A percentile compares a stretch with the other conserved stretches of the same genome.
Conservation (phyloP, 1,284 basidiomycete genomes). For the Ganoderma leucocontextum region DNA sequence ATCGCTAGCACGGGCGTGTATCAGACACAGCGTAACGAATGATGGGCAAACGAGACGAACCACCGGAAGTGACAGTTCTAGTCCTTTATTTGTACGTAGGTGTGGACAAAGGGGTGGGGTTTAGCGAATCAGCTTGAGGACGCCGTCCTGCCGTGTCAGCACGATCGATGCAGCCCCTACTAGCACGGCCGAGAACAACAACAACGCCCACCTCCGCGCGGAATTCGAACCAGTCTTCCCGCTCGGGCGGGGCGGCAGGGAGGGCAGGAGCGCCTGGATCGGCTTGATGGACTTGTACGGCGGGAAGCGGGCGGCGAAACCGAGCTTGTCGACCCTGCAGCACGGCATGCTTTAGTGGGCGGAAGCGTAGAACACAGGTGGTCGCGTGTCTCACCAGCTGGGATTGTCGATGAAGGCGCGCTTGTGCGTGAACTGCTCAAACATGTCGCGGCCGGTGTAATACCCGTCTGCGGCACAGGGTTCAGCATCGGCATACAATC, state of each 20-base stretch:
- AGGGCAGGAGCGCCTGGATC: slow-evolving; percentile 10
- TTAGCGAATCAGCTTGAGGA: not conserved
- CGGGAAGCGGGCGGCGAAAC: slow-evolving; percentile 67
- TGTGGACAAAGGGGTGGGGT: not conserved
- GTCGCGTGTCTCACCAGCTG: slow-evolving; percentile 52
- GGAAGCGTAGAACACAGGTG: no score
- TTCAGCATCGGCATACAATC: not conserved
- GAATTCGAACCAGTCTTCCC: not conserved
- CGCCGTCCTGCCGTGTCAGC: slow-evolving; percentile 20
- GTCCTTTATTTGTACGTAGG: not conserved
- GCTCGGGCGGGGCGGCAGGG: slow-evolving; percentile 49
- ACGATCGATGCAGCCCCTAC: slow-evolving; percentile 18
- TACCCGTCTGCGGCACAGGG: slow-evolving; percentile 56
- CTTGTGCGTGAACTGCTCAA: slow-evolving; percentile 75
- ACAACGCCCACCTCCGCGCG: slow-evolving; percentile 30
- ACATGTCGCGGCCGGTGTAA: slow-evolving; percentile 69
- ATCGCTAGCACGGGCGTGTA: not conserved
- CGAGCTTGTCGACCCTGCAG: slow-evolving; percentile 57
- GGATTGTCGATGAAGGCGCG: slow-evolving; percentile 69
- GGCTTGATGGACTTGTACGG: slow-evolving; percentile 54
- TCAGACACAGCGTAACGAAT: not conserved
- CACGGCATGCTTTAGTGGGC: not conserved
- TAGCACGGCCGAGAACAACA: slow-evolving; percentile 29
- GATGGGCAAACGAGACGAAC: not conserved
- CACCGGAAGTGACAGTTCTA: not conserved